These are phyloP conservation scores for Funneliformis mosseae DNA, from an alignment of 192 early-diverging fungal species.

Conservation along the genomic window DNA sequence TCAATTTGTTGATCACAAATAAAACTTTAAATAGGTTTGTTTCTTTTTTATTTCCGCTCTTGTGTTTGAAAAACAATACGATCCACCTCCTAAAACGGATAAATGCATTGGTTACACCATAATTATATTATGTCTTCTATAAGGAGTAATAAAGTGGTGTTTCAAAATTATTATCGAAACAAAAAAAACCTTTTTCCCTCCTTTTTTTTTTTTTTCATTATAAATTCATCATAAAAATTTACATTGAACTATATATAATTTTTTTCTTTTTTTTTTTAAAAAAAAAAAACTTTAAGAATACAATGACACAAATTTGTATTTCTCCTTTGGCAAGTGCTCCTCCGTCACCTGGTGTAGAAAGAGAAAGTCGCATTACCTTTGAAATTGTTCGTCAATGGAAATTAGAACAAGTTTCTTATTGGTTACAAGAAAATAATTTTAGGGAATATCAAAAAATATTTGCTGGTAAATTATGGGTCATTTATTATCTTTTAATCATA, in stretches of 20 bases:
- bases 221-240: not conserved
- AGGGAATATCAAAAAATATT: constrained; percentile 52
- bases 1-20: no score
- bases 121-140: no score
- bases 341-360: constrained; percentile 7
- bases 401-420: constrained; percentile 51
- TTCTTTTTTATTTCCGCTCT: no score
- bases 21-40: no score
- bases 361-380: constrained; percentile 14
- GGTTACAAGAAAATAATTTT: constrained; percentile 58
- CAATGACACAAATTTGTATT: constrained; percentile 19
- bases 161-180: no score
- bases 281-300: not conserved
- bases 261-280: not conserved
- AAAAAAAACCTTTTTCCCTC: no score
- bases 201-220: no score
- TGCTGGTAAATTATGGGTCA: constrained; percentile 6
- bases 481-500: no score
- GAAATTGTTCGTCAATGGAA: constrained; percentile 52
- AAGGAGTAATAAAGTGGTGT: no score
- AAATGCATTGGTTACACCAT: no score
- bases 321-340: not conserved
- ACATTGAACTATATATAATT: not conserved
- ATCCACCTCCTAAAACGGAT: no score
- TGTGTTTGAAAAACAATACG: no score